phyloP scores from a whole-genome alignment of 1,284 basidiomycete species.

The Sporisorium iseilematis-ciliati region DNA sequence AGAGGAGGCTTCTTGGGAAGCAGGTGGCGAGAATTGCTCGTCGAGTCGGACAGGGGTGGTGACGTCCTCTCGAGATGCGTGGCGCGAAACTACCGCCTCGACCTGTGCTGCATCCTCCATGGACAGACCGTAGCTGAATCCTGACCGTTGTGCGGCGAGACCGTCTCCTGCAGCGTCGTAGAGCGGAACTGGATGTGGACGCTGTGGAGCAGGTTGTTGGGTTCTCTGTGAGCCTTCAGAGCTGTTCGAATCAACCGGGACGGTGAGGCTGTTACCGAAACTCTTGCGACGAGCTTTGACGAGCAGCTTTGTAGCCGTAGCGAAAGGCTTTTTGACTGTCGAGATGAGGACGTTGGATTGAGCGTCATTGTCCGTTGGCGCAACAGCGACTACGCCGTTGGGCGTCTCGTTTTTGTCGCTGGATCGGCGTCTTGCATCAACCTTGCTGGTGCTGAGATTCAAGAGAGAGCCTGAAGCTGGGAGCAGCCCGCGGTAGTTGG shows the following conservation, averaged over 20 bases:
- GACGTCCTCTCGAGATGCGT: conserved; percentile 22
- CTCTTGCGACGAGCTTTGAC: conserved; percentile 35
- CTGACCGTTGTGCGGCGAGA: conserved; percentile 33
- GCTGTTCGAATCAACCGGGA: neutral
- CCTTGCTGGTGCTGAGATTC: conserved; percentile 2
- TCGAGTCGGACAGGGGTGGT: conserved; percentile 10
- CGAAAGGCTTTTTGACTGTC: conserved; percentile 35
- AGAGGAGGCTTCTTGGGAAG: conserved; percentile 7
- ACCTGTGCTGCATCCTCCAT: conserved; percentile 42
- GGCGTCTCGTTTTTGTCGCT: conserved; percentile 9
- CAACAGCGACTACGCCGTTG: neutral
- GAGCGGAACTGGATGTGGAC: conserved; percentile 27
- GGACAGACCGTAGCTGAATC: conserved; percentile 42
- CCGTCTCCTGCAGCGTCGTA: conserved; percentile 19
- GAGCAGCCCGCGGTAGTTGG: conserved; percentile 39
- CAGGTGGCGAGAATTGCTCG: conserved; percentile 8
- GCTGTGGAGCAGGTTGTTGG: neutral
- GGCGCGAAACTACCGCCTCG: conserved; percentile 42
- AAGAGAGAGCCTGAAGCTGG: conserved; percentile 28
- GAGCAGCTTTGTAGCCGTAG: conserved; percentile 26
- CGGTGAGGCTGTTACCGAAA: neutral
- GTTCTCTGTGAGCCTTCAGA: neutral
- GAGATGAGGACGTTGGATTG: conserved; percentile 11
- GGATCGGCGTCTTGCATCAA: conserved; percentile 13
- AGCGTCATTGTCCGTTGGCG: neutral